Evolutionary conservation across 805 yeast species (phyloP), one percentile per base, ranked within the genome.

Genomic region (Torulaspora microellipsoides): DNA sequence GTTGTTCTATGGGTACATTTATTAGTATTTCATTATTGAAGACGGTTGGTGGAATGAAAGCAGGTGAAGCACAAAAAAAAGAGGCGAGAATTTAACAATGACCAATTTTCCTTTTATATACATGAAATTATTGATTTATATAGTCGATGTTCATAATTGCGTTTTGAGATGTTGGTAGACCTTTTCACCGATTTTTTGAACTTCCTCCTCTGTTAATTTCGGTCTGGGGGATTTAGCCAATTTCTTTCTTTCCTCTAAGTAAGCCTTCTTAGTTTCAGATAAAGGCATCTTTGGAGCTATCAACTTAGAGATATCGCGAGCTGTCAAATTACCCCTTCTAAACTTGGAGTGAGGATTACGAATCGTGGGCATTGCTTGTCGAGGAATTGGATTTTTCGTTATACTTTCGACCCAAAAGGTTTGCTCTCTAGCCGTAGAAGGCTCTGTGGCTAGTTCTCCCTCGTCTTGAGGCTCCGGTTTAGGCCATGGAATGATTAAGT

Each of bases 401-500:
- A 86, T 66, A 14, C 85, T 75, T 45, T 80, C 81, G 15, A 85
- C 82, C 65, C 78, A 83, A 64, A 72, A 85, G 3, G 96, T 80
- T 62, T 88, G 83, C 54, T 80, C 85, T 48, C 80, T 76, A 2
- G 78, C 88, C 2, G 69, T 65, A 8, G 70, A 77, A 25, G 76
- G 73, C 5, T 65, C 60, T 1, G 95, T 85, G 3, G 81, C 77
- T 50, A 77, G 69, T 27, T 60, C 67, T 39, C 80, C 81, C 51
- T 81, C 88, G 49, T 76, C 77, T 0, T 64, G 51, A 7, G 60
- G 52, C 15, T 62, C 62, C 5, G 49, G 50, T 28, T 72, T 79
- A 1, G 93, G 90, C 95, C 95, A 91, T 42, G 97, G 97, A 39
- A 90, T 81, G 17, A 80, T 77, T 41, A 87, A 69, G 40, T 79